Percentiles rank a stretch among this genome's conserved stretches.
Conservation (phyloP, 805 yeast genomes). For the Myxozyma kluyveri region DNA sequence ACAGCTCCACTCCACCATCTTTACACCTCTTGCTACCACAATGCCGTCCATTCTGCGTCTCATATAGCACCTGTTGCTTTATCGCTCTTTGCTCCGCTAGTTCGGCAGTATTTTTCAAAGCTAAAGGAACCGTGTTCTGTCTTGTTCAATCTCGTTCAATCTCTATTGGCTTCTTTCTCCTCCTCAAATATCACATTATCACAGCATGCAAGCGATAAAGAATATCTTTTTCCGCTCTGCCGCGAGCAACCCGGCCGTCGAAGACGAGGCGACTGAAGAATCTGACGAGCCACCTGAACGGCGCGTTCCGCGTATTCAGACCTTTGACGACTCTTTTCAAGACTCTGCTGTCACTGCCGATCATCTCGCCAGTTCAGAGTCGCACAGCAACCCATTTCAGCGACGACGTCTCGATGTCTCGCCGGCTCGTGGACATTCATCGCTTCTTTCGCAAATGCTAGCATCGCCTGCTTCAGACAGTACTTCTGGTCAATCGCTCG, state of each 20-base stretch:
- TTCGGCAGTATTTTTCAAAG: neutral
- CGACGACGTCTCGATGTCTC: conserved; percentile 4
- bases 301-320: neutral
- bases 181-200: too few relatives aligned
- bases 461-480: too few relatives aligned
- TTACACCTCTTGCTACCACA: neutral
- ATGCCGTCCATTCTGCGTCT: neutral
- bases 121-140: neutral
- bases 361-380: neutral
- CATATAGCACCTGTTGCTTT: conserved; percentile 2
- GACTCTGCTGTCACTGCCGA: neutral
- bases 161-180: too few relatives aligned
- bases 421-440: conserved; percentile 21
- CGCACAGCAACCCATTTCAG: conserved; percentile 2
- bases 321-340: neutral
- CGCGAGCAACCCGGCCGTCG: neutral
- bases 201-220: conserved; percentile 10
- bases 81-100: neutral
- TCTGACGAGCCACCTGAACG: conserved; percentile 23
- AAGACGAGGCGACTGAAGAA: conserved; percentile 15
- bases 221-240: conserved; percentile 7
- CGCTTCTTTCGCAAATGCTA: conserved; percentile 25
- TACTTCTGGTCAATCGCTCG: too few relatives aligned
- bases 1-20: neutral
- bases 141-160: neutral